Evolutionary conservation across 176 grass and related monocot genomes (phyloP), one percentile per base, ranked within the genome.

Genomic region (Oryza australiensis): DNA sequence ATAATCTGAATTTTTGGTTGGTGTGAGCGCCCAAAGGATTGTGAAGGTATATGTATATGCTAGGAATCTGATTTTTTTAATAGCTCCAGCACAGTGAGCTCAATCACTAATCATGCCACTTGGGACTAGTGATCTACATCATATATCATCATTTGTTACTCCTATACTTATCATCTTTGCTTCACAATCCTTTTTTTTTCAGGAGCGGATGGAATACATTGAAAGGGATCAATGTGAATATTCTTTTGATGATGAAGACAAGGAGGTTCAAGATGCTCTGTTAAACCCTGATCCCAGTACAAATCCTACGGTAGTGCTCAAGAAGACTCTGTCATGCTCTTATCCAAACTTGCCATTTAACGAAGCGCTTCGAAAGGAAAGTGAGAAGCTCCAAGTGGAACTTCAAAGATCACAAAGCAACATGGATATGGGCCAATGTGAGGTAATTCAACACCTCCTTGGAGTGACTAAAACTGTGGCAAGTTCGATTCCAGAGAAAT

Each of bases 171-270:
- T 70, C 26, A 18, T 55, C 1, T 66, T 78, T 70, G 14, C 15
- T 63, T 79, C 26, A 40, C 77, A 43, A 29, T 59, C 59, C 64
- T 76, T 80, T 41, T 20, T 71, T 18, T 66, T 74, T 68, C 84
- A 99, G 96, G 96, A 99, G 43, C 78, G 91, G 34, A 80, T 99
- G 14, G 89, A 99, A 27, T 91, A 91, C 46, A 99, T 99, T 63
- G 93, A 94, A 65, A 95, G 77, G 87, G 96, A 99, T 79, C 93
- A 95, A 70, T 87, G 93, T 28, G 96, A 99, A 82, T 99, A 99
- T 79, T 93, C 91, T 78, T 91, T 99, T 66, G 96, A 99, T 8
- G 93, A 99, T 80, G 96, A 99, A 79, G 96, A 99, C 64, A 95
- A 93, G 85, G 90, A 95, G 80, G 93, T 90, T 45, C 96, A 99